Evolutionary conservation across 345 rosid genomes (phyloP).

Genomic region (Salix exigua): DNA sequence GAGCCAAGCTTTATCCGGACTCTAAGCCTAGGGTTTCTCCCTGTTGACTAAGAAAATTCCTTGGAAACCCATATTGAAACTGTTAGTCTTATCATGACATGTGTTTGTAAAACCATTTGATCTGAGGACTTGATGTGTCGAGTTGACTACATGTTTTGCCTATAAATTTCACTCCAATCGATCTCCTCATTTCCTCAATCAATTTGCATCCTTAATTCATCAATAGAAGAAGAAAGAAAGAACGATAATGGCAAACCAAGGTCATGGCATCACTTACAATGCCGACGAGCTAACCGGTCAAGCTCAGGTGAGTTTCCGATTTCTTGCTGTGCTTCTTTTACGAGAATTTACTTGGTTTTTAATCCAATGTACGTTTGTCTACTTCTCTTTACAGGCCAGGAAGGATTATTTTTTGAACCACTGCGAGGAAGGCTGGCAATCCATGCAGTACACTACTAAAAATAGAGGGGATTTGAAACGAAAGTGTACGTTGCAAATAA

Average conservation of each 20-base stretch:
- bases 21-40: not conserved
- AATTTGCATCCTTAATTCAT: not conserved
- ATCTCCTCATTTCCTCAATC: not conserved
- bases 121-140: not conserved
- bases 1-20: not conserved
- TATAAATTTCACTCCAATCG: slow-evolving; percentile 1
- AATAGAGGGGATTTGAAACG: too few relatives aligned
- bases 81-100: not conserved
- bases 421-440: not conserved
- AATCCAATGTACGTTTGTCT: not conserved
- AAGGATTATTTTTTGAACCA: slow-evolving; percentile 8
- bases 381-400: not conserved
- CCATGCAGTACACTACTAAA: too few relatives aligned
- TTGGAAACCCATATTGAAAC: not conserved
- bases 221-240: not conserved
- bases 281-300: slow-evolving; percentile 8
- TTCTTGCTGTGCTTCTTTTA: not conserved
- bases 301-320: slow-evolving; percentile 3
- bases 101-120: not conserved
- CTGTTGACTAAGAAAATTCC: not conserved
- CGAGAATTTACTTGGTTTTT: not conserved
- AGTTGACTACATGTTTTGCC: not conserved
- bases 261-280: not conserved
- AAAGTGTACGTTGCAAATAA: too few relatives aligned
- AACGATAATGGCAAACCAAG: slow-evolving; percentile 11